Evolutionary conservation across 2,329 filamentous ascomycete species (phyloP).

Genomic region (Aspergillus brasiliensis): DNA sequence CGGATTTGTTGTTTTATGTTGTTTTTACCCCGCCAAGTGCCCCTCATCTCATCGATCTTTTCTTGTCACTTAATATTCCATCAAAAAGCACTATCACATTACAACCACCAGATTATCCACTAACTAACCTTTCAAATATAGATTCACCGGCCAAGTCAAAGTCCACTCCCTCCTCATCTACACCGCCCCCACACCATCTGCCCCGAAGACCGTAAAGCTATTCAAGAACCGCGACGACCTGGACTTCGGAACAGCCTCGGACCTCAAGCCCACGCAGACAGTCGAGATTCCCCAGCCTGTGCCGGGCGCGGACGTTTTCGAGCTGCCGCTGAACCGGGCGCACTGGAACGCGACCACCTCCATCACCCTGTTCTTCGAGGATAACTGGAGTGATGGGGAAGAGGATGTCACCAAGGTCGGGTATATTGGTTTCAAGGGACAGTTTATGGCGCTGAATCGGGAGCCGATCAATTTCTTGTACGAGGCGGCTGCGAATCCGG

Average conservation of each 20-base stretch:
- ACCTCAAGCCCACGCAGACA: constrained; percentile 70
- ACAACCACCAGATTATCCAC: background rate
- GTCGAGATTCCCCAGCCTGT: constrained; percentile 76
- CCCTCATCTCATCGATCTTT: constrained; percentile 26
- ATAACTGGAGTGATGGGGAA: constrained; percentile 81
- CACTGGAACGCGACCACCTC: constrained; percentile 83
- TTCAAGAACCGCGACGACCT: constrained; percentile 85
- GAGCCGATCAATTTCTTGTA: constrained; percentile 87
- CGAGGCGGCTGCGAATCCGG: constrained; percentile 89
- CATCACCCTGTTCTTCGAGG: constrained; percentile 83
- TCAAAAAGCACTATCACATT: background rate
- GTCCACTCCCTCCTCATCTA: constrained; percentile 87
- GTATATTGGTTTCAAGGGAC: constrained; percentile 91
- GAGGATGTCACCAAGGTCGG: constrained; percentile 77
- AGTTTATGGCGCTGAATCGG: constrained; percentile 83
- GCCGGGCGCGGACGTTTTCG: constrained; percentile 66
- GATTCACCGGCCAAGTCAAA: constrained; percentile 91
- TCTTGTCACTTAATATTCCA: background rate
- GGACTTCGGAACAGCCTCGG: constrained; percentile 77
- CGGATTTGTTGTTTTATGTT: background rate
- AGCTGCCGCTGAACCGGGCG: constrained; percentile 83
- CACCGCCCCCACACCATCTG: constrained; percentile 68
- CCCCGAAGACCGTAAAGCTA: constrained; percentile 81
- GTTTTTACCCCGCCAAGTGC: constrained; percentile 27
- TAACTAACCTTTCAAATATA: constrained; percentile 37